These are phyloP conservation scores for Poterioochromonas sp. DNA, from an alignment of 352 stramenopile genomes.

Conservation along the genomic window DNA sequence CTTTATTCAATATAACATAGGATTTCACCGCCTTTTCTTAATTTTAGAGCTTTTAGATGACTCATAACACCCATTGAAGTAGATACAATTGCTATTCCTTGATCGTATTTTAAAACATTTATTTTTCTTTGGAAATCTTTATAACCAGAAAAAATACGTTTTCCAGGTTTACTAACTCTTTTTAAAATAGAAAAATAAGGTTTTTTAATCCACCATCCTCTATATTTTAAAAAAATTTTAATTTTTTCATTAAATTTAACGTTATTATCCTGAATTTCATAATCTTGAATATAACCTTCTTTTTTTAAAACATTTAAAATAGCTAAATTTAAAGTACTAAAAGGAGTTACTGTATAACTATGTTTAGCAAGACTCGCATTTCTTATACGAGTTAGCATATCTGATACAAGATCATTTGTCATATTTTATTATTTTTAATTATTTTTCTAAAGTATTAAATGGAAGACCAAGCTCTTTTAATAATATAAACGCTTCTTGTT, in stretches of 20 bases:
- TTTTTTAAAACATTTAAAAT: constrained; percentile 35
- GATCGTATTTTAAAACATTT: constrained; percentile 30
- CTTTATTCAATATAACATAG: constrained; percentile 29
- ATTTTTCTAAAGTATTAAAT: background rate
- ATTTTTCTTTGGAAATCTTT: constrained; percentile 7
- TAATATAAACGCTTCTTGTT: constrained; percentile 22
- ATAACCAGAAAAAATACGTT: constrained; percentile 22
- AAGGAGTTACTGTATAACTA: constrained; percentile 13
- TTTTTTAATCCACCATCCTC: constrained; percentile 24
- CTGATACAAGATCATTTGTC: constrained; percentile 31
- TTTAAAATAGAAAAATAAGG: background rate
- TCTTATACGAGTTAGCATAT: constrained; percentile 35
- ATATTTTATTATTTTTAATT: constrained; percentile 1
- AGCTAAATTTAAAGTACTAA: constrained; percentile 25
- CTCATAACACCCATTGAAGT: constrained; percentile 34
- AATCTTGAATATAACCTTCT: constrained; percentile 34
- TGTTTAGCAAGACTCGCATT: constrained; percentile 31
- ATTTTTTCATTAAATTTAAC: background rate
- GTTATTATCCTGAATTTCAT: background rate
- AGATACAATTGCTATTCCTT: constrained; percentile 34
- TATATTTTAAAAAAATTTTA: constrained; percentile 30
- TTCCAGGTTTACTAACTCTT: constrained; percentile 8
- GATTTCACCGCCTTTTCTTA: constrained; percentile 28
- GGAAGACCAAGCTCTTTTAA: constrained; percentile 23
- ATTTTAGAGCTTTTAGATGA: constrained; percentile 27